These are phyloP conservation scores for Aspergillus nanangensis DNA, from an alignment of 495 filamentous ascomycete species.

Conservation along the genomic window DNA sequence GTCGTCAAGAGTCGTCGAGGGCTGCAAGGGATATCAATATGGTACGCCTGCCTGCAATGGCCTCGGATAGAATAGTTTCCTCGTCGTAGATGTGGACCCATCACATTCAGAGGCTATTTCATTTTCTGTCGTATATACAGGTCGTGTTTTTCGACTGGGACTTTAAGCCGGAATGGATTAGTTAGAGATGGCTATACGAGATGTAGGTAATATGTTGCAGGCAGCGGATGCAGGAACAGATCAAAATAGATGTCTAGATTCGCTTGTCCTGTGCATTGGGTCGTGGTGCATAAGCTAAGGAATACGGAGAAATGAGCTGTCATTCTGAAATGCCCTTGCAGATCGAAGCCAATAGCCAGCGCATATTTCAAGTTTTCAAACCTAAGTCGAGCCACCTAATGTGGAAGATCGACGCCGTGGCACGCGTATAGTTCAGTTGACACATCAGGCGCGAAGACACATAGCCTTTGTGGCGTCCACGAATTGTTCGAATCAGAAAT, in stretches of 20 bases:
- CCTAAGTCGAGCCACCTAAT: neutral
- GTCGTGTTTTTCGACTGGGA: no score
- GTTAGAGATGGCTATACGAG: neutral
- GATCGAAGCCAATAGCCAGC: neutral
- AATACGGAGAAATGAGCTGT: neutral
- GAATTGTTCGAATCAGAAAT: no score
- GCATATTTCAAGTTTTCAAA: neutral
- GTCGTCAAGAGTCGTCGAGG: neutral
- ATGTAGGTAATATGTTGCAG: neutral
- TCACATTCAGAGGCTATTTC: no score
- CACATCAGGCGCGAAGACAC: neutral
- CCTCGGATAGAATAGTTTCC: neutral
- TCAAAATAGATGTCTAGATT: neutral
- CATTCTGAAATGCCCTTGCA: neutral
- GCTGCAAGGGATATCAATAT: neutral
- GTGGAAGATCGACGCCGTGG: neutral
- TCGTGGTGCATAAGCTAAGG: neutral
- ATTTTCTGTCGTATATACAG: no score
- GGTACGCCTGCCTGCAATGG: neutral
- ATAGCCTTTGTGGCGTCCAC: no score
- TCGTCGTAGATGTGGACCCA: neutral
- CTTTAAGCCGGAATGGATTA: no score
- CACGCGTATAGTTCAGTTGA: neutral
- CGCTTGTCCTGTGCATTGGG: neutral
- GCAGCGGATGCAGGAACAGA: neutral